Percentiles rank a stretch among this genome's conserved stretches.
These are phyloP conservation scores for Chalciporus sp. DNA, from an alignment of 1,284 basidiomycete genomes.

Conservation along the genomic window DNA sequence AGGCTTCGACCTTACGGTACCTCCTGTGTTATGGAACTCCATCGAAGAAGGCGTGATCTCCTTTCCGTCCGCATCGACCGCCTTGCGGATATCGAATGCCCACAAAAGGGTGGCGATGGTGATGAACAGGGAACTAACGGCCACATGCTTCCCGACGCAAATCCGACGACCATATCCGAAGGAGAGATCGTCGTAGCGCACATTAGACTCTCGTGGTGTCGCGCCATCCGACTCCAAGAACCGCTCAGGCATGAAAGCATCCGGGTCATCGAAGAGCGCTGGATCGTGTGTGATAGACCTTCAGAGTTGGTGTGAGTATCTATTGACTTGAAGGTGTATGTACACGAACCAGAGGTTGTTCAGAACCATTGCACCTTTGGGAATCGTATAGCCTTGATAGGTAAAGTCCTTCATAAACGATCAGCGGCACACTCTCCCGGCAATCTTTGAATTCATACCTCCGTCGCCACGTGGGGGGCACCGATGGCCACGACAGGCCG, in stretches of 20 bases:
- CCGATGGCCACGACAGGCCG: slow-evolving; percentile 11
- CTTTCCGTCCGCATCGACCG: background rate
- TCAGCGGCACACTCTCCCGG: no score
- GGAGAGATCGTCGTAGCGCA: slow-evolving; percentile 10
- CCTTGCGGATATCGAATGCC: slow-evolving; percentile 20
- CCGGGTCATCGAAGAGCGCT: slow-evolving; percentile 12
- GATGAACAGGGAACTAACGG: slow-evolving; percentile 21
- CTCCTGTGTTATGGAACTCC: slow-evolving; percentile 10
- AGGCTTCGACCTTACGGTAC: slow-evolving; percentile 1
- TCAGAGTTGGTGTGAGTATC: background rate
- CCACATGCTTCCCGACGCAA: slow-evolving; percentile 11
- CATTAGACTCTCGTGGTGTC: background rate
- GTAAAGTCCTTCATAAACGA: slow-evolving; percentile 3
- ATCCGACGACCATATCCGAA: slow-evolving; percentile 15
- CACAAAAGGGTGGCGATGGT: slow-evolving; percentile 20
- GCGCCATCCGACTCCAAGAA: slow-evolving; percentile 16
- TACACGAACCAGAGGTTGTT: slow-evolving; percentile 25
- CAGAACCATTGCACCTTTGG: slow-evolving; percentile 35
- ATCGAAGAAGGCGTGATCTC: slow-evolving; percentile 14
- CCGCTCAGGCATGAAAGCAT: slow-evolving; percentile 25
- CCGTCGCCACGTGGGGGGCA: slow-evolving; percentile 8
- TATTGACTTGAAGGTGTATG: background rate
- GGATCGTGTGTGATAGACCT: slow-evolving; percentile 15
- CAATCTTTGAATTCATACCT: background rate
- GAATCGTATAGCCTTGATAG: slow-evolving; percentile 36